Percentiles rank a stretch among this genome's conserved stretches.
Evolutionary conservation across 129 eudicot genomes (phyloP).

Genomic region (Rutidosis leptorrhynchoides): DNA sequence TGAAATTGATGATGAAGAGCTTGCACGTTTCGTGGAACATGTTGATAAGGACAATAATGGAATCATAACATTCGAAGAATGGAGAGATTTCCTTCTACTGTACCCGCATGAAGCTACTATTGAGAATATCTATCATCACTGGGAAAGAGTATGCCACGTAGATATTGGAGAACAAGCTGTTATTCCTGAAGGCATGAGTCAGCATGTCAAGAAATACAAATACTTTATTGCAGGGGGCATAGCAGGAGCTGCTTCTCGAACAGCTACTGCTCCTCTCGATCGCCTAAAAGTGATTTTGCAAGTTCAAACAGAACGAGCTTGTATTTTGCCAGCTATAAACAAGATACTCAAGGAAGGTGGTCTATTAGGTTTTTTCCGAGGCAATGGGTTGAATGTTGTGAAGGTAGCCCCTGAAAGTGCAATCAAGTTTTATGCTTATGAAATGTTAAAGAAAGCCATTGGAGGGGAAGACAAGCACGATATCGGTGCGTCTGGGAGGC

Average conservation of each 20-base stretch:
- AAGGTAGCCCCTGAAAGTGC: constrained; percentile 99
- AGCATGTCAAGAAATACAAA: constrained; percentile 73
- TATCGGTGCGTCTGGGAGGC: constrained; percentile 74
- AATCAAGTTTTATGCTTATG: constrained; percentile 86
- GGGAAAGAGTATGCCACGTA: constrained; percentile 88
- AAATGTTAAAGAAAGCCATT: constrained; percentile 58
- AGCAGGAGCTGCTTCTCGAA: constrained; percentile 96
- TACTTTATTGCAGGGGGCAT: constrained; percentile 92
- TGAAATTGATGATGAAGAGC: constrained; percentile 82
- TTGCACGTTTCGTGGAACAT: constrained; percentile 87
- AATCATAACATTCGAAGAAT: constrained; percentile 91
- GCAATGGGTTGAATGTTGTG: constrained; percentile 81
- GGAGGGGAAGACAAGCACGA: constrained; percentile 69
- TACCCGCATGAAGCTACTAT: constrained; percentile 95
- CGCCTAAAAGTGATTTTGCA: constrained; percentile 83
- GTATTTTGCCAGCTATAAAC: constrained; percentile 53
- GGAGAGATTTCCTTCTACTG: constrained; percentile 93
- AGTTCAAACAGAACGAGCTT: constrained; percentile 69
- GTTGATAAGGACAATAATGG: constrained; percentile 95
- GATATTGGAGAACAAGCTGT: constrained; percentile 97
- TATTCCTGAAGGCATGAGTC: constrained; percentile 84
- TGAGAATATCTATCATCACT: constrained; percentile 80
- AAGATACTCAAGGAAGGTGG: constrained; percentile 78
- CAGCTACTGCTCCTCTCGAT: constrained; percentile 94
- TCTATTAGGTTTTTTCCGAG: constrained; percentile 64